Percentiles rank a stretch among this genome's conserved stretches.
phyloP scores from a whole-genome alignment of 2,329 filamentous ascomycete genomes.

The Neospermospora avenae region DNA sequence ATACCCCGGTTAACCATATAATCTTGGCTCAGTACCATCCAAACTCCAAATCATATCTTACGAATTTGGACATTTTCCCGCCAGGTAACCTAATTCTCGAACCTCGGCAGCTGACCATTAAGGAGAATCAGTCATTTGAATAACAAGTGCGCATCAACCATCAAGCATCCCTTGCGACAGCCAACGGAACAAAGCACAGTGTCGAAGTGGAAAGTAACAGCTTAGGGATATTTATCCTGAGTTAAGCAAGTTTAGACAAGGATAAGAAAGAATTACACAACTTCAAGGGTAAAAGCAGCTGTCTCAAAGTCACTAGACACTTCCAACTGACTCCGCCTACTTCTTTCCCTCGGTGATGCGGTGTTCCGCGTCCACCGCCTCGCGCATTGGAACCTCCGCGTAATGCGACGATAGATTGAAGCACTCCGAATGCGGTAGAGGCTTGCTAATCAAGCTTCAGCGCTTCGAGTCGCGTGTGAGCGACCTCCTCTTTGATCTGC shows the following conservation, averaged over 20 bases:
- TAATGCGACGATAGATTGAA: background rate
- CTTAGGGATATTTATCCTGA: background rate
- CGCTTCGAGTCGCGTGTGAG: background rate
- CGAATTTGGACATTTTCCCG: too few species aligned
- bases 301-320: background rate
- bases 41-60: too few species aligned
- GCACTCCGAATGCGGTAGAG: background rate
- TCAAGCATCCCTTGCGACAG: too few species aligned
- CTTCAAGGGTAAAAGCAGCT: background rate
- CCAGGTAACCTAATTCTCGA: too few species aligned
- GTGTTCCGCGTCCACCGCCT: background rate
- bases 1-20: too few species aligned
- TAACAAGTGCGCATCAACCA: too few species aligned
- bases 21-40: too few species aligned
- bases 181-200: too few species aligned
- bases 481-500: background rate
- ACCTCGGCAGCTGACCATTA: too few species aligned
- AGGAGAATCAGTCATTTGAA: too few species aligned
- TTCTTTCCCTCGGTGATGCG: background rate
- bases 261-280: background rate
- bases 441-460: background rate
- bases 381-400: background rate
- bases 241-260: background rate
- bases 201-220: too few species aligned
- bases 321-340: background rate